Base-by-base conservation (phyloP, 192 early-diverging fungal genomes). In the Coemansia sp. region DNA sequence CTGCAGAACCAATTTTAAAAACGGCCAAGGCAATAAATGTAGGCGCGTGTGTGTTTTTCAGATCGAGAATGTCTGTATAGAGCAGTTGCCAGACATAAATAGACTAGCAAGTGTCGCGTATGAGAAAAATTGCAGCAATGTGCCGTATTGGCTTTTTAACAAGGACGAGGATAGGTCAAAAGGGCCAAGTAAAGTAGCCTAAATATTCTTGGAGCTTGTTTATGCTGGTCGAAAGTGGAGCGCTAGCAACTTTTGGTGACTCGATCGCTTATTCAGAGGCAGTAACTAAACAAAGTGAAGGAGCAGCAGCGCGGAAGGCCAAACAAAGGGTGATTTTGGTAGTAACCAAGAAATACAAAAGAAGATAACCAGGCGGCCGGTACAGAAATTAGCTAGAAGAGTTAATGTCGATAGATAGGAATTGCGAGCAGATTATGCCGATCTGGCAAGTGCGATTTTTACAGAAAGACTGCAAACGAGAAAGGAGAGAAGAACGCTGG, bases 41-140 rank as follows among this genome's bases (percentile, higher is more conserved):
- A 38, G 17, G 48, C 37, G 47, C 47, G 59, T 49, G 59, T 60
- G 55, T 57, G 25, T 37, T 55, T 55, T 57, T 49, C 48, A 35
- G 39, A 60, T 60, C 59, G 27, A 27, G 23, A 48, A 48, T 60
- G 32, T 57, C 24, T 54, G 52, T n/a, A 11, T 57, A 37, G 55
- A 57, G 17, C 47, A 19, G 47, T n/a, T 17, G 47, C 47, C 47
- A 49, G 47, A 17, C 47, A 49, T n/a, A n/a, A 49, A 49, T 19
- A 49, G 6, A 7, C 47, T 43, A 43, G 41, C 41, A 19, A 19
- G 17, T 49, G 47, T 19, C n/a, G 47, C 14, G 47, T 14, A 49
- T 49, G 47, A 49, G 47, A 49, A 49, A 49, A 49, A 49, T 19
- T n/a, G 17, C 17, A 17, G n/a, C 17, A 17, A 49, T 17, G 17